Base-by-base conservation (phyloP, 1,284 basidiomycete species). In the Cryptococcus wingfieldii region DNA sequence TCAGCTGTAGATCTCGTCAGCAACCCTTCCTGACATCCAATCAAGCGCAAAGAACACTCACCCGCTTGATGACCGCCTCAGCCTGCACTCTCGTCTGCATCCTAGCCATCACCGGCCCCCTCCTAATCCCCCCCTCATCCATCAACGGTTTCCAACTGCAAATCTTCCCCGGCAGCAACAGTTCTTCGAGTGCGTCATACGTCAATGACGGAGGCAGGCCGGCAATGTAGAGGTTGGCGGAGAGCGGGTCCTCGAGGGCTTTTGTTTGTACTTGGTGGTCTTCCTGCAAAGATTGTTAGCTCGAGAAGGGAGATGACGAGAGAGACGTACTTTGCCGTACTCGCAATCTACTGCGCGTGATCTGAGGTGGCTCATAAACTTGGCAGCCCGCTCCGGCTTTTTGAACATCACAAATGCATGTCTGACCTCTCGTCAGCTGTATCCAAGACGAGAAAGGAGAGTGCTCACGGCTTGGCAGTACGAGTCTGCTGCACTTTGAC, bases 221-320 rank as follows among this genome's bases (percentile, higher is more conserved):
- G 4, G 67, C 60, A 5, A 74, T 65, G 50, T 74, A 74, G 38
- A 72, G 59, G 50, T 72, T 74, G 47, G 61, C 66, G 6, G 71
- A 72, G 50, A 62, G 54, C 0, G 64, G 64, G 59, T 74, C 70
- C 54, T 71, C 71, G 18, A 64, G 62, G 4, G 65, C 64, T 54
- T 69, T 67, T 48, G 65, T 67, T 43, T 70, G 63, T 41, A 67
- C 66, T 47, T 70, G 65, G 23, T 63, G 67, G 41, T 72, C 69
- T 50, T 74, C 72, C 66, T 72, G 47, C 5, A 8, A 14, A 16
- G 23, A 9, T n/a, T 18, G 38, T 53, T 9, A 37, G 46, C 19
- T 12, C 9, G 45, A 5, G 14, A 16, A 16, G 5, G 23, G 25
- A 12, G 12, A 46, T 16, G 27, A 46, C 31, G 16, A 50, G 18